These are phyloP conservation scores for Skeletonema costatum DNA, from an alignment of 108 stramenopile genomes.

Conservation along the genomic window DNA sequence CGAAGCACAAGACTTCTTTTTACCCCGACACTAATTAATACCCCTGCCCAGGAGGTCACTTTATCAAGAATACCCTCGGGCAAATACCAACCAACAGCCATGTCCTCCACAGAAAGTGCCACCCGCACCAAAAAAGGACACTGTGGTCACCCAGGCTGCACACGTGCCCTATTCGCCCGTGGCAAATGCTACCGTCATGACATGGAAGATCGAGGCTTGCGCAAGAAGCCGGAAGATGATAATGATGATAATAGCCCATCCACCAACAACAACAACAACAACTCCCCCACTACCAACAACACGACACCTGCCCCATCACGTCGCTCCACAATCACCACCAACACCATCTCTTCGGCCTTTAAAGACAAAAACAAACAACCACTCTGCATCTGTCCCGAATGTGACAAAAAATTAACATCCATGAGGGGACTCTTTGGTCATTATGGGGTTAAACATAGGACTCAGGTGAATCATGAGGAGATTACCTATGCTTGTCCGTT, in stretches of 20 bases:
- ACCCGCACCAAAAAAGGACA: slow-evolving; percentile 1
- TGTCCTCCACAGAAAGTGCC: not conserved
- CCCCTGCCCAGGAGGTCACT: no score
- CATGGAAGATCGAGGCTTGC: not conserved
- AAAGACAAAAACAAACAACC: not conserved
- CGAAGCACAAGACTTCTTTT: not conserved
- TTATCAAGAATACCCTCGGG: not conserved
- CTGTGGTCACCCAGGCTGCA: not conserved
- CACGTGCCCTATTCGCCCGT: not conserved
- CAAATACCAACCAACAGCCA: not conserved
- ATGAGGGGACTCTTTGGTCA: slow-evolving; percentile 20
- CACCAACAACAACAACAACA: not conserved
- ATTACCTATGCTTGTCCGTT: slow-evolving; percentile 16
- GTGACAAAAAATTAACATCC: slow-evolving; percentile 11
- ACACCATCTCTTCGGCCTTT: not conserved
- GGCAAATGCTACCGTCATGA: slow-evolving; percentile 1
- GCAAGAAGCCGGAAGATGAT: not conserved
- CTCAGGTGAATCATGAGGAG: slow-evolving; percentile 4
- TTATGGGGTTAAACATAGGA: slow-evolving; percentile 11
- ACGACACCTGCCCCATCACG: not conserved
- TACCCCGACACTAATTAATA: not conserved
- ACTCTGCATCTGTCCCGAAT: slow-evolving; percentile 27
- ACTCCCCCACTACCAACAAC: not conserved
- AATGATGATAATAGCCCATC: not conserved
- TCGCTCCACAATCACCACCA: not conserved